These are phyloP conservation scores for Fusarium sp. DNA, from an alignment of 2,329 filamentous ascomycete genomes.

Conservation along the genomic window DNA sequence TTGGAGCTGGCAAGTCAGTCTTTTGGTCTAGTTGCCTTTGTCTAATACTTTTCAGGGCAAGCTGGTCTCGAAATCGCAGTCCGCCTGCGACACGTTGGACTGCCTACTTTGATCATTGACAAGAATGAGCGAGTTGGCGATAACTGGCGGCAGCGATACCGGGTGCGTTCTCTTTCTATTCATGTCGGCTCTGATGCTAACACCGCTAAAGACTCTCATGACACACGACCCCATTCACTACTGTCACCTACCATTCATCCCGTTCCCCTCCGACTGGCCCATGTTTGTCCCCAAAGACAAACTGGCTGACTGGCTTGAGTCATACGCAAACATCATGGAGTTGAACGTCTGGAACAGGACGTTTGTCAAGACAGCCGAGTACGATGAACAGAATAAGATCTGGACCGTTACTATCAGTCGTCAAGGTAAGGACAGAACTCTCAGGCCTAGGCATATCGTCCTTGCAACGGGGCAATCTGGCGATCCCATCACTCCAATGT, in stretches of 20 bases:
- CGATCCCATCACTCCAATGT: conserved; percentile 5
- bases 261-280: conserved; percentile 41
- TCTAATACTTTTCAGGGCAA: conserved; percentile 12
- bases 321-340: conserved; percentile 61
- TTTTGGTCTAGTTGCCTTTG: no score
- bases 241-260: conserved; percentile 40
- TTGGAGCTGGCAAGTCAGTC: conserved; percentile 12
- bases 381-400: conserved; percentile 46
- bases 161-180: conserved; percentile 12
- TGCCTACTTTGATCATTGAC: conserved; percentile 56
- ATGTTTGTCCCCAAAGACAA: conserved; percentile 58
- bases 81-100: conserved; percentile 43
- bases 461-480: conserved; percentile 22
- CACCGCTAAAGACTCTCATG: conserved; percentile 28
- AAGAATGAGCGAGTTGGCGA: conserved; percentile 59
- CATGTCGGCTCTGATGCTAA: neutral
- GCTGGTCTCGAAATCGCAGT: conserved; percentile 14
- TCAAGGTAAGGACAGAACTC: neutral
- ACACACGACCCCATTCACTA: conserved; percentile 36
- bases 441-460: conserved; percentile 10
- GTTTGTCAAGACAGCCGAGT: conserved; percentile 52
- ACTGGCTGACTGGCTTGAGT: conserved; percentile 61
- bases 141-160: conserved; percentile 63
- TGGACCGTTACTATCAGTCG: conserved; percentile 5
- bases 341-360: conserved; percentile 59